A percentile compares a stretch with the other conserved stretches of the same genome.
phyloP scores from a whole-genome alignment of 2,329 filamentous ascomycete species.

The Microcyclosporella mali region DNA sequence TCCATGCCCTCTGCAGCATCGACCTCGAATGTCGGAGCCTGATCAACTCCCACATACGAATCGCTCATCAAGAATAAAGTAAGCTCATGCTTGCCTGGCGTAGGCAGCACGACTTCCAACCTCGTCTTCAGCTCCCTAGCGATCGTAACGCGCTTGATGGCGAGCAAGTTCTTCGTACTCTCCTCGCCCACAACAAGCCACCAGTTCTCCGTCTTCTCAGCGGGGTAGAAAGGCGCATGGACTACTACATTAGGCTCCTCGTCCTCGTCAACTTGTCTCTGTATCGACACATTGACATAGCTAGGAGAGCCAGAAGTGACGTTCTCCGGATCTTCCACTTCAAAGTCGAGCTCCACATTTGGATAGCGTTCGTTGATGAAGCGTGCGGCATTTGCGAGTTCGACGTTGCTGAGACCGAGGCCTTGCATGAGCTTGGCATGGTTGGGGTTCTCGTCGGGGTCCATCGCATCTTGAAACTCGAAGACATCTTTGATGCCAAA shows the following conservation, averaged over 20 bases:
- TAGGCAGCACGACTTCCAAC: constrained; percentile 82
- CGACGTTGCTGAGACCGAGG: constrained; percentile 70
- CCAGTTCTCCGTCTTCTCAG: constrained; percentile 93
- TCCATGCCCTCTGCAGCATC: constrained; percentile 89
- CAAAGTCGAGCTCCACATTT: constrained; percentile 84
- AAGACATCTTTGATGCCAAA: constrained; percentile 87
- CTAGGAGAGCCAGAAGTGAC: constrained; percentile 75
- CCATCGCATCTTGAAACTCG: constrained; percentile 99
- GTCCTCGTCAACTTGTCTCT: constrained; percentile 69
- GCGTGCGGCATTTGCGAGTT: constrained; percentile 80
- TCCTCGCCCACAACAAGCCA: constrained; percentile 96
- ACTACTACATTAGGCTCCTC: constrained; percentile 75
- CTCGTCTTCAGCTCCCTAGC: constrained; percentile 68
- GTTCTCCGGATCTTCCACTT: constrained; percentile 72
- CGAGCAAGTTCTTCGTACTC: constrained; percentile 75
- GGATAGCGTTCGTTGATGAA: constrained; percentile 98
- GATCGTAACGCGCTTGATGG: constrained; percentile 91
- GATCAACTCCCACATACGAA: constrained; percentile 93
- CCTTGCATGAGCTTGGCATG: constrained; percentile 71
- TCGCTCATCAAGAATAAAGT: constrained; percentile 96
- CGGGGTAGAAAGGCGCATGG: constrained; percentile 90
- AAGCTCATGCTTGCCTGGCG: constrained; percentile 75
- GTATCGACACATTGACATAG: constrained; percentile 76
- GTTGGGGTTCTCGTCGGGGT: constrained; percentile 82
- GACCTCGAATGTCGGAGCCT: constrained; percentile 83